Evolutionary conservation across 2,329 filamentous ascomycete genomes (phyloP).

Genomic region (Drechslera avenae): DNA sequence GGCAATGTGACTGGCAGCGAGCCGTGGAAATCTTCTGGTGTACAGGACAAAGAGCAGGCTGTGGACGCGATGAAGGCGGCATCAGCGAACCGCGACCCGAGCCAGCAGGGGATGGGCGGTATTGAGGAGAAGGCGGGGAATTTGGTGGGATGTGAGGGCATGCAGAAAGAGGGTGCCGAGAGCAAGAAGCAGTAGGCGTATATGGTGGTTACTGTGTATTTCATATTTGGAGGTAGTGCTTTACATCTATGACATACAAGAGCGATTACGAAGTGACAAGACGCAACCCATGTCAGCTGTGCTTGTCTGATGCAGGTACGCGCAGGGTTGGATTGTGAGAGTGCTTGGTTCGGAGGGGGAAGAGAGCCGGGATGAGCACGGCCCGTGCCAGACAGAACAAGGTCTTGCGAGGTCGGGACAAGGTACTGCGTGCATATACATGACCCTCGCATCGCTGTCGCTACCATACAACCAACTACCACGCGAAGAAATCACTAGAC

Average conservation of each 20-base stretch:
- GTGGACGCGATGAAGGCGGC: constrained; percentile 67
- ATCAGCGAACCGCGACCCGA: constrained; percentile 60
- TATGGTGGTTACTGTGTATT: no score
- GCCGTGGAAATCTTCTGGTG: constrained; percentile 67
- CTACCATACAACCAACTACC: neutral
- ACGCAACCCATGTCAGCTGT: no score
- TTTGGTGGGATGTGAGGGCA: constrained; percentile 69
- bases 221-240: no score
- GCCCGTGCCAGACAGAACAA: constrained; percentile 1
- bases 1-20: constrained; percentile 66
- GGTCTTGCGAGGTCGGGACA: neutral
- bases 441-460: neutral
- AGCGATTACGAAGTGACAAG: neutral
- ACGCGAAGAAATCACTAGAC: neutral
- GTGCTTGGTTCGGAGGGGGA: neutral
- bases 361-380: constrained; percentile 5
- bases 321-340: neutral
- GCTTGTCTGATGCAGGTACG: no score
- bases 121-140: constrained; percentile 69
- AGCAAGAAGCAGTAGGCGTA: constrained; percentile 28
- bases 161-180: constrained; percentile 57
- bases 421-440: neutral
- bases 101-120: constrained; percentile 63
- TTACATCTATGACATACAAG: neutral
- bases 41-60: constrained; percentile 67